phyloP scores from a whole-genome alignment of 116 monocot genomes.

The Papilionanthe hybrid region DNA sequence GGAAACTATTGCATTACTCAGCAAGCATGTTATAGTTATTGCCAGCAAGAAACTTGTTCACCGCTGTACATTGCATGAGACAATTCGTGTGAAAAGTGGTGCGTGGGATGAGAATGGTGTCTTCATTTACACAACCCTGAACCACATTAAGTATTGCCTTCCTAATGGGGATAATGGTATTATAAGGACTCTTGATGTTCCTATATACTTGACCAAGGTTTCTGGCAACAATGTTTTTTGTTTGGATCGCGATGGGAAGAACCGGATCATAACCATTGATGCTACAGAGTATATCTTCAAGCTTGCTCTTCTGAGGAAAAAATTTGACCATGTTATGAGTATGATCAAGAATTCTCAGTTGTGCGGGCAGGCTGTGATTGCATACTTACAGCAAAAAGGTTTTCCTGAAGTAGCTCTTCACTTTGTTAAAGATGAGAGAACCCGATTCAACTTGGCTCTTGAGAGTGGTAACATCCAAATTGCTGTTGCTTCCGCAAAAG shows the following conservation, averaged over 20 bases:
- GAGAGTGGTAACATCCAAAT: constrained; percentile 94
- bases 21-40: constrained; percentile 87
- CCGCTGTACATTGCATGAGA: constrained; percentile 85
- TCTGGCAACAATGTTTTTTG: constrained; percentile 63
- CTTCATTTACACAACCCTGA: constrained; percentile 85
- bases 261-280: constrained; percentile 57
- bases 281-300: constrained; percentile 93
- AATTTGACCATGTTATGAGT: constrained; percentile 86
- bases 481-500: constrained; percentile 78
- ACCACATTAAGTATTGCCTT: constrained; percentile 95
- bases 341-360: constrained; percentile 84
- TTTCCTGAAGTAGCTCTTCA: constrained; percentile 96
- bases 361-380: constrained; percentile 91
- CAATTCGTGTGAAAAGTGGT: constrained; percentile 93
- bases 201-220: constrained; percentile 83
- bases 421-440: constrained; percentile 95
- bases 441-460: constrained; percentile 83
- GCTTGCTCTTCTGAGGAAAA: constrained; percentile 72
- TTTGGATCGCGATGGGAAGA: constrained; percentile 89
- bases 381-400: constrained; percentile 93
- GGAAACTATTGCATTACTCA: constrained; percentile 81
- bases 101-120: constrained; percentile 97
- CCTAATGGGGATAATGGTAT: constrained; percentile 93
- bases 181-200: constrained; percentile 83
- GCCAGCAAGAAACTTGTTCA: constrained; percentile 84